Conservation (phyloP, 176 grass and related monocot genomes). For the Olyra latifolia region DNA sequence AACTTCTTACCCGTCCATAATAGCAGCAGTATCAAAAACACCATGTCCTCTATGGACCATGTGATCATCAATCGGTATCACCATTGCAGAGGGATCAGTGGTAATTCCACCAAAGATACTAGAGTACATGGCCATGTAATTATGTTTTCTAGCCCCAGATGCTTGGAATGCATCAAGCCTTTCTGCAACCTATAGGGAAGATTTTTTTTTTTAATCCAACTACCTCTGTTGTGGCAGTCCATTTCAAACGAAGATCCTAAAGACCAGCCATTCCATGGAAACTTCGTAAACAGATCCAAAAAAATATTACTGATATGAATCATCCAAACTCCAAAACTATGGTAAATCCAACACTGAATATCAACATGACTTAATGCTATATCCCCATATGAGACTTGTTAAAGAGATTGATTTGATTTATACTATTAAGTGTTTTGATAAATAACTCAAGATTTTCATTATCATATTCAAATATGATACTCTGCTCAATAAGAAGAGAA, state of each 20-base stretch:
- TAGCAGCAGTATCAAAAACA: constrained; percentile 88
- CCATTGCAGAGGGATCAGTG: constrained; percentile 72
- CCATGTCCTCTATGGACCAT: constrained; percentile 98
- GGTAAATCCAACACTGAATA: neutral
- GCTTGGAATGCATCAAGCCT: constrained; percentile 64
- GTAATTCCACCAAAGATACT: constrained; percentile 88
- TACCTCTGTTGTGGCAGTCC: neutral
- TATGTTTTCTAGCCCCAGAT: constrained; percentile 65
- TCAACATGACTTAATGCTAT: neutral
- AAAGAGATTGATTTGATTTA: neutral
- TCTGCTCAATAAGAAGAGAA: neutral
- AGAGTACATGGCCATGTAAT: constrained; percentile 93
- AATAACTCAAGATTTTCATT: neutral
- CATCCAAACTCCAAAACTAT: constrained; percentile 3
- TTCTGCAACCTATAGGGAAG: constrained; percentile 47
- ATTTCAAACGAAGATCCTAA: constrained; percentile 29
- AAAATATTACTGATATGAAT: constrained; percentile 2
- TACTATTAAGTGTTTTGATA: neutral
- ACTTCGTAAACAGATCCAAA: constrained; percentile 6
- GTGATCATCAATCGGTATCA: constrained; percentile 92
- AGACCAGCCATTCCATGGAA: neutral
- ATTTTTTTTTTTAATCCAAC: constrained; percentile 11
- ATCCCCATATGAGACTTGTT: neutral
- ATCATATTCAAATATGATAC: neutral
- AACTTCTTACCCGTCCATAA: constrained; percentile 78